These are phyloP conservation scores for Anaeromyces robustus DNA, from an alignment of 192 early-diverging fungal genomes.

Conservation along the genomic window DNA sequence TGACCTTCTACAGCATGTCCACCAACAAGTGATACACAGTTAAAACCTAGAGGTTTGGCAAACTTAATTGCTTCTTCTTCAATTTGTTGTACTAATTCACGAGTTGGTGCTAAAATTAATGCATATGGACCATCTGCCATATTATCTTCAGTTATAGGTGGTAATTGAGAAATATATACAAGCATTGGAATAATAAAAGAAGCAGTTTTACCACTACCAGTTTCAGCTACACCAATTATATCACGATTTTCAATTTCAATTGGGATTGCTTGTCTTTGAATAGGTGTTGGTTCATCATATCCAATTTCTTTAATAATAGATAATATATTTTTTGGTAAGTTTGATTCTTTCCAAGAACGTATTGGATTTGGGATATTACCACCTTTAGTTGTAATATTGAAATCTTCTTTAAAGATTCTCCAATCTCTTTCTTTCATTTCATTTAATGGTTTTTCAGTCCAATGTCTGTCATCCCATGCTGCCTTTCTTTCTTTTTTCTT, in stretches of 20 bases:
- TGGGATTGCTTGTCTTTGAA: slow-evolving; percentile 93
- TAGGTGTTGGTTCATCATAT: slow-evolving; percentile 89
- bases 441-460: slow-evolving; percentile 74
- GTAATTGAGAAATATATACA: slow-evolving; percentile 65
- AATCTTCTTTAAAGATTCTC: slow-evolving; percentile 99
- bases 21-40: slow-evolving; percentile 64
- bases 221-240: slow-evolving; percentile 75
- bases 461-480: slow-evolving; percentile 83
- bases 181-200: slow-evolving; percentile 94
- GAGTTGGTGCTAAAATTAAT: slow-evolving; percentile 85
- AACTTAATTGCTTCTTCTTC: slow-evolving; percentile 88
- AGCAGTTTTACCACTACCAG: slow-evolving; percentile 91
- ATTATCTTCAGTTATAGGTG: slow-evolving; percentile 59
- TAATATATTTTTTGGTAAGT: slow-evolving; percentile 48
- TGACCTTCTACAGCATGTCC: slow-evolving; percentile 80
- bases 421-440: slow-evolving; percentile 96
- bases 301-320: slow-evolving; percentile 67
- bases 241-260: slow-evolving; percentile 85
- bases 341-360: slow-evolving; percentile 74
- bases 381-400: slow-evolving; percentile 87
- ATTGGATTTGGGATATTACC: slow-evolving; percentile 77
- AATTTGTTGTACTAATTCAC: slow-evolving; percentile 95
- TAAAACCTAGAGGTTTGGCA: slow-evolving; percentile 66
- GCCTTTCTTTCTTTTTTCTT: slow-evolving; percentile 44
- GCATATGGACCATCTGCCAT: slow-evolving; percentile 81